phyloP scores from a whole-genome alignment of 257 asterid species.

The Solanum lycopersicoides region DNA sequence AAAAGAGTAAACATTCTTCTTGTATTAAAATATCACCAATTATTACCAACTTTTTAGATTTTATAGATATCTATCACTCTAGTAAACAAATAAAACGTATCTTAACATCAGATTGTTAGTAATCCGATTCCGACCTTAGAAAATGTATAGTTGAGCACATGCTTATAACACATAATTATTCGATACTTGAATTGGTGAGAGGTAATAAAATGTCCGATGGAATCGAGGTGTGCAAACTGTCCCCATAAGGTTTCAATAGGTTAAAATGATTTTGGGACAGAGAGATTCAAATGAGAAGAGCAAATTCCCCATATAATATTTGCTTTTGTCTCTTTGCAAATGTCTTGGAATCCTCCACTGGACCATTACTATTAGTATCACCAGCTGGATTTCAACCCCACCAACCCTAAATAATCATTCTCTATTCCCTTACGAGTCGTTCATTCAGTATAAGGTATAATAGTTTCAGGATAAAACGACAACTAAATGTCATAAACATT shows the following conservation, averaged over 20 bases:
- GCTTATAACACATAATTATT: not conserved
- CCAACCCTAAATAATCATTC: not conserved
- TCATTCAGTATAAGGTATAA: no score
- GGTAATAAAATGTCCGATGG: not conserved
- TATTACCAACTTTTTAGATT: not conserved
- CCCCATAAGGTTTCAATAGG: not conserved
- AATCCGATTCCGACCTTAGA: not conserved
- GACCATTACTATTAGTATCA: not conserved
- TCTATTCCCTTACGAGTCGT: not conserved
- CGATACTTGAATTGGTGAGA: not conserved
- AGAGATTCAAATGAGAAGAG: not conserved
- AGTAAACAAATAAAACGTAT: not conserved
- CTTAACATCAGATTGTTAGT: not conserved
- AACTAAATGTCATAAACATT: no score
- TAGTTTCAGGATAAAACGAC: no score
- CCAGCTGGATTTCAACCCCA: constrained; percentile 20
- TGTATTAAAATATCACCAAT: not conserved
- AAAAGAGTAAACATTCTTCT: not conserved
- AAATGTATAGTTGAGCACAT: no score
- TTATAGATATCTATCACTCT: not conserved
- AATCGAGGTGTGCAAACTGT: not conserved
- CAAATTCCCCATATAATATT: not conserved
- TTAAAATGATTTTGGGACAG: not conserved
- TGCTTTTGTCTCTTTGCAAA: constrained; percentile 6
- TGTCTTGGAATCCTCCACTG: not conserved